Evolutionary conservation across 1,139 yeast genomes (phyloP).

Genomic region (Kurtzmaniella quercitrusa): DNA sequence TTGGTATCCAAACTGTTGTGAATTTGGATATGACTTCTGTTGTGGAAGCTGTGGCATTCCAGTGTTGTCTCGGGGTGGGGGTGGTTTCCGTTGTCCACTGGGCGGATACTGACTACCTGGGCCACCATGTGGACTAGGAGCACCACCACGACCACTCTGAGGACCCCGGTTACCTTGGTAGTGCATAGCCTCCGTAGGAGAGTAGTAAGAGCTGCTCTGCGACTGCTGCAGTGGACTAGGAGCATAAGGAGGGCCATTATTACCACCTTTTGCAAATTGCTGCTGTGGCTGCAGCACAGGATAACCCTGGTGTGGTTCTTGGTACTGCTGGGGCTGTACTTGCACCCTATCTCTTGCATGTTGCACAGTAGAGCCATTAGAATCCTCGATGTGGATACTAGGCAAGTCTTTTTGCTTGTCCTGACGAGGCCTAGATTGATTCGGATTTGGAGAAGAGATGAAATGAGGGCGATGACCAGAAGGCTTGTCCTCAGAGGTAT

Average conservation of each 20-base stretch:
- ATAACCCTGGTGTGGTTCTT: constrained; percentile 4
- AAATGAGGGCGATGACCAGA: background rate
- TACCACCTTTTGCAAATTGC: constrained; percentile 1
- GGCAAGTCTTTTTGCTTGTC: background rate
- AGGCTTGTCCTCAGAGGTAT: constrained; percentile 8
- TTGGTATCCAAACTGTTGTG: constrained; percentile 8
- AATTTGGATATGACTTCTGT: constrained; percentile 14
- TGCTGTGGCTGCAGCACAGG: constrained; percentile 5
- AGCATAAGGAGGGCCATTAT: background rate
- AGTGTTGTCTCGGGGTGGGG: background rate
- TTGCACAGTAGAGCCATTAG: background rate
- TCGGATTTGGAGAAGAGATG: background rate
- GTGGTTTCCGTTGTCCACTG: background rate
- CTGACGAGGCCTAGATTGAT: constrained; percentile 6
- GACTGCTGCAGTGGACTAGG: constrained; percentile 5
- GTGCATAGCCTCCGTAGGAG: constrained; percentile 7
- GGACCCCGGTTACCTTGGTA: background rate
- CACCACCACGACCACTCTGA: background rate
- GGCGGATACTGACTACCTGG: background rate
- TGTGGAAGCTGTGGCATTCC: constrained; percentile 7
- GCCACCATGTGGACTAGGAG: background rate
- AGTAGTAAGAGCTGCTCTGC: constrained; percentile 2
- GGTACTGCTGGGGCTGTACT: constrained; percentile 4
- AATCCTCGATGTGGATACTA: background rate
- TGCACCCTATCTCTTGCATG: background rate